Conservation (phyloP, 2,329 filamentous ascomycete species). For the Cladobotryum mycophilum region DNA sequence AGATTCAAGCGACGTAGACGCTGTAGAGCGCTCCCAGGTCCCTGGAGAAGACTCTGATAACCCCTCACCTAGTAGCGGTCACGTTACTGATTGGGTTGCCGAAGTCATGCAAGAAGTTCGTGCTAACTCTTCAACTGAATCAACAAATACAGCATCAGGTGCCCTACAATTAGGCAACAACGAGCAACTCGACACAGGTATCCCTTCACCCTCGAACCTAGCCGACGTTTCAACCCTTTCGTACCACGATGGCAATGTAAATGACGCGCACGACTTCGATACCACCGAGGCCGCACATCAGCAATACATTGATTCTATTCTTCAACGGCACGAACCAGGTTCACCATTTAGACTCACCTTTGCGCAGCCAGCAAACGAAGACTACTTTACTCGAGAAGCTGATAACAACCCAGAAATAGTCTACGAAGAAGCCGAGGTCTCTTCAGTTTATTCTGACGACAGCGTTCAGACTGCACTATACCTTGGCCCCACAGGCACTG, state of each 20-base stretch:
- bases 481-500: neutral
- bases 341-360: no score
- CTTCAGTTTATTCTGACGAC: slow-evolving; percentile 19
- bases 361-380: neutral
- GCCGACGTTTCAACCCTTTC: no score
- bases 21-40: neutral
- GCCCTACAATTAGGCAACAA: no score
- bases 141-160: no score
- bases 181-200: no score
- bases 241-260: no score
- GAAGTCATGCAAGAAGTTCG: neutral
- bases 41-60: no score
- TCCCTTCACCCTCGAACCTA: no score
- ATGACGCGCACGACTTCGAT: no score
- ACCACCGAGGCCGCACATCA: no score
- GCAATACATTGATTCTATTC: neutral
- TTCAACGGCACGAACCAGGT: neutral
- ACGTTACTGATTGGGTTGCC: no score
- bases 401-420: neutral
- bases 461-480: slow-evolving; percentile 15
- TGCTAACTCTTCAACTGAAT: neutral
- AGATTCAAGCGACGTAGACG: neutral
- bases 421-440: slow-evolving; percentile 13
- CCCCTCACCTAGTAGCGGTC: no score
- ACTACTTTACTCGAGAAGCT: neutral